Conservation (phyloP, 2,329 filamentous ascomycete species). For the Paecilomyces niveus region DNA sequence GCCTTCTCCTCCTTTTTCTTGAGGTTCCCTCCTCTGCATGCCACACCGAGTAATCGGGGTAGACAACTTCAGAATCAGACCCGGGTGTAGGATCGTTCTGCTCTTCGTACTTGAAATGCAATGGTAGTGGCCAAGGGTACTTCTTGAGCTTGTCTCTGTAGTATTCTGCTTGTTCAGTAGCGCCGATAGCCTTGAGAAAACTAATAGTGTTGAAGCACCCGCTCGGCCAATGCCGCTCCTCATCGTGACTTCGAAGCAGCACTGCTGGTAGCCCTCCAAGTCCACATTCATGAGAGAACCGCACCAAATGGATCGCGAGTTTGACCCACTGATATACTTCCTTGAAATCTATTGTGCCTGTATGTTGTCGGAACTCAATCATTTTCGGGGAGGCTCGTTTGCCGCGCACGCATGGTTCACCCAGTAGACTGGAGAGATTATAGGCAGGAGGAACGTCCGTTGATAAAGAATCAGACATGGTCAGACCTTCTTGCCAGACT, state of each 20-base stretch:
- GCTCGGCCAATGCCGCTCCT: not conserved
- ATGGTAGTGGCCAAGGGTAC: not conserved
- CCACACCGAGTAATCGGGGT: not conserved
- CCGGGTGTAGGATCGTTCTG: not conserved
- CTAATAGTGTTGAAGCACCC: not conserved
- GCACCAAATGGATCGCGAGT: constrained; percentile 12
- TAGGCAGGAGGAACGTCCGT: not conserved
- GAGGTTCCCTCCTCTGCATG: not conserved
- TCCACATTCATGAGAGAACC: constrained; percentile 5
- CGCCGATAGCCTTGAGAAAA: constrained; percentile 3
- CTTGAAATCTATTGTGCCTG: constrained; percentile 12
- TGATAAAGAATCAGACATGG: not conserved
- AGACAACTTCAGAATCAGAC: not conserved
- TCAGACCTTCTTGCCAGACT: constrained; percentile 5
- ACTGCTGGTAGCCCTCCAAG: constrained; percentile 2
- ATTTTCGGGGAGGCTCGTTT: constrained; percentile 8
- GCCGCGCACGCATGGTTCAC: not conserved
- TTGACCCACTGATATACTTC: constrained; percentile 20
- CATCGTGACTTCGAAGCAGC: not conserved
- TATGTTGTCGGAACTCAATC: constrained; percentile 23
- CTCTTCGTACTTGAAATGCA: not conserved
- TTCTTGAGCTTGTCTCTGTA: not conserved
- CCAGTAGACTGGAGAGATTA: constrained; percentile 1
- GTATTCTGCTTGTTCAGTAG: constrained; percentile 3
- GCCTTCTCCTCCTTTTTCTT: not conserved